Base-by-base conservation (phyloP, 73 alveolate species). In the Paramecium caudatum region DNA sequence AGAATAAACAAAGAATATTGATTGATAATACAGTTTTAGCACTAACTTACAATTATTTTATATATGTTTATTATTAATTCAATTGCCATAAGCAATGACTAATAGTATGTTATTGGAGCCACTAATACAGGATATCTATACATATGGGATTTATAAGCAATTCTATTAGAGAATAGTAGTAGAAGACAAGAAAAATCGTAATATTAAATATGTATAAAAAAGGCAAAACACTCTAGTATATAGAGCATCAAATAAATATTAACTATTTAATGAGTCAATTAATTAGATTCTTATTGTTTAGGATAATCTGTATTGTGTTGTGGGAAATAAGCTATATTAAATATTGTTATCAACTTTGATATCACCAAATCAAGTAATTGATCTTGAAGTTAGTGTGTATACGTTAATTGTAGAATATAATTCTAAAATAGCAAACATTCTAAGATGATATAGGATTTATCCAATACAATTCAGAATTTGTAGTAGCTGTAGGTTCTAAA, bases 61-160 rank as follows among this genome's bases (percentile, higher is more conserved):
- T 27, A 55, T 27, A 55, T 55, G 80, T 55, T 55, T 55, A 55
- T 55, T 55, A 55, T 55, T 55, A 55, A 55, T 27, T 55, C 80
- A 21, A 55, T 21, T 55, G 80, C 80, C 1, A 55, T 55, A 10
- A 55, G 46, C 80, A 55, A 55, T 55, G 80, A 55, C 30, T 43
- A 55, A 55, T 27, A 55, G 30, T 55, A 55, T 55, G 80, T 55
- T 55, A 55, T 55, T 1, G 80, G 80, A 27, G 80, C 80, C 23
- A 55, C 80, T 5, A 55, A 55, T 23, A 55, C 45, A 19, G 80
- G 80, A 17, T 15, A 16, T 27, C 80, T 55, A 4, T 55, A 55
- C 45, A n/a, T 74, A 21, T 74, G 88, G 88, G 88, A 74, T 17
- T 41, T 74, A 34, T 63, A 43, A 45, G 55, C 37, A 21, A 74